Percentiles rank a stretch among this genome's conserved stretches.
Conservation (phyloP, 139 green algal species). For the Coccomyxa sp. region DNA sequence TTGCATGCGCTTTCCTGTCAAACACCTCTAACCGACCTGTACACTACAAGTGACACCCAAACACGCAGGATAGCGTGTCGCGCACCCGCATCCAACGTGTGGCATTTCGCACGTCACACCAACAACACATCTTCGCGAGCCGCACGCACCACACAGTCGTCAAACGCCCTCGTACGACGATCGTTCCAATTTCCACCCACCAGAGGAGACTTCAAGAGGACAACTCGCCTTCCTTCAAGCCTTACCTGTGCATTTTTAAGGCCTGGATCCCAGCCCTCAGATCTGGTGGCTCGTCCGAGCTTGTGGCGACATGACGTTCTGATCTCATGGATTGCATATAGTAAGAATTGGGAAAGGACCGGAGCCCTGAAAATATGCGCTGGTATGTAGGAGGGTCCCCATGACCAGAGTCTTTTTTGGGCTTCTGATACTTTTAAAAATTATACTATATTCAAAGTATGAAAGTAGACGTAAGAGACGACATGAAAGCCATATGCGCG, state of each 20-base stretch:
- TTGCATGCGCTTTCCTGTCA: neutral
- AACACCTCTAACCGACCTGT: neutral
- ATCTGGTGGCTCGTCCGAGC: neutral
- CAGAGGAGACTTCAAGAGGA: neutral
- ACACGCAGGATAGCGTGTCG: neutral
- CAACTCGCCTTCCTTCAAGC: constrained; percentile 1
- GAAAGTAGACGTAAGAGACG: neutral
- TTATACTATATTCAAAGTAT: constrained; percentile 2
- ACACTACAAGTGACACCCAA: neutral
- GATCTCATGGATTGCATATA: constrained; percentile 1
- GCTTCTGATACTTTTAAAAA: constrained; percentile 1
- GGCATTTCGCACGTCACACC: neutral
- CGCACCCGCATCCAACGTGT: neutral
- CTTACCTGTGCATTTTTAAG: neutral
- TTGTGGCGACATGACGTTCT: neutral
- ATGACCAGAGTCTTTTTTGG: neutral
- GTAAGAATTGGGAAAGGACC: neutral
- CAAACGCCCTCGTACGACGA: neutral
- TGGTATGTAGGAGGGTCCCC: neutral
- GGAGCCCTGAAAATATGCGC: constrained; percentile 1
- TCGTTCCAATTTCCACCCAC: neutral
- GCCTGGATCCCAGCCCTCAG: neutral
- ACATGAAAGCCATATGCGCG: constrained; percentile 1
- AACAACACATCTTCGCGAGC: neutral
- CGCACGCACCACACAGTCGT: neutral